Conservation (phyloP, 306 rosid genomes). For the Ceratonia siliqua region DNA sequence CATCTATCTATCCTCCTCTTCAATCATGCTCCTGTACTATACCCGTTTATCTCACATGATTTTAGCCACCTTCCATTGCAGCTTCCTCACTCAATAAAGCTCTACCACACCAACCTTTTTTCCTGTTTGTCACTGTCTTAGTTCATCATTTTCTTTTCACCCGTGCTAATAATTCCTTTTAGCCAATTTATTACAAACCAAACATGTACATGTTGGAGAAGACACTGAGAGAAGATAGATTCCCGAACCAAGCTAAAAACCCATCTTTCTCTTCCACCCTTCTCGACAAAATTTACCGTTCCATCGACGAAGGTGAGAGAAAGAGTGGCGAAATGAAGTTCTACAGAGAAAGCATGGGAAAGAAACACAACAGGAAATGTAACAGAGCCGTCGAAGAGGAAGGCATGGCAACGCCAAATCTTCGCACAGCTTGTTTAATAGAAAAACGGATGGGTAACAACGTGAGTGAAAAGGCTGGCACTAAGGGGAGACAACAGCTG, state of each 20-base stretch:
- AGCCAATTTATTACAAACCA: constrained; percentile 15
- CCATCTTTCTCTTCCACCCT: constrained; percentile 83
- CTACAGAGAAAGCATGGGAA: constrained; percentile 39
- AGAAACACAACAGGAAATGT: constrained; percentile 46
- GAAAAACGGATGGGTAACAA: constrained; percentile 63
- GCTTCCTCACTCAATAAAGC: constrained; percentile 38
- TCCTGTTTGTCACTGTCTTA: constrained; percentile 30
- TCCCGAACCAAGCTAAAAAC: constrained; percentile 23
- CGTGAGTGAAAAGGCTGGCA: constrained; percentile 23
- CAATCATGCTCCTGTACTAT: constrained; percentile 13
- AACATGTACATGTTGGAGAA: constrained; percentile 49
- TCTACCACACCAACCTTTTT: constrained; percentile 7
- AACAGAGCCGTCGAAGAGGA: constrained; percentile 21
- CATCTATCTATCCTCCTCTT: background rate
- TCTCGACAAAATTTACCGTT: constrained; percentile 78
- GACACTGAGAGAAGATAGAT: constrained; percentile 33
- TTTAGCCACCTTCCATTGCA: constrained; percentile 37
- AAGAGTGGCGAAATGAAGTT: constrained; percentile 42
- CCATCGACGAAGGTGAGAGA: constrained; percentile 66
- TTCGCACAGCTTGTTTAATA: constrained; percentile 46
- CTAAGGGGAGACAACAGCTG: constrained; percentile 15
- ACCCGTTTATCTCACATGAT: constrained; percentile 25
- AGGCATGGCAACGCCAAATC: constrained; percentile 24
- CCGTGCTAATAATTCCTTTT: constrained; percentile 18
- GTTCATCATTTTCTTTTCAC: constrained; percentile 29